Evolutionary conservation across 768 basidiomycete genomes (phyloP).

Genomic region (Kwoniella dendrophila): DNA sequence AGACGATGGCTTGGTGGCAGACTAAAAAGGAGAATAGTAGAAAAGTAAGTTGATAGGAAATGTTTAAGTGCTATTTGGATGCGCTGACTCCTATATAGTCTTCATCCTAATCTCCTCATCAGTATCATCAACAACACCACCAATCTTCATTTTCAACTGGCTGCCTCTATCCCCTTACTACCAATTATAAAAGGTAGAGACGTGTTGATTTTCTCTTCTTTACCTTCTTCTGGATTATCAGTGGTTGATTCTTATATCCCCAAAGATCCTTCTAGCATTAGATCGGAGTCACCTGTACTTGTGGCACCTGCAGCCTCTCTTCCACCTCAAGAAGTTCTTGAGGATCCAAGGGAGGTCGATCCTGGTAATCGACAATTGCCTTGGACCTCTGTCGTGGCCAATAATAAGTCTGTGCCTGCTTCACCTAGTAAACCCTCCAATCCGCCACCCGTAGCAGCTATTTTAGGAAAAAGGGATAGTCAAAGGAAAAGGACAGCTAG

Average conservation of each 20-base stretch:
- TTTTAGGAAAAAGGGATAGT: not conserved
- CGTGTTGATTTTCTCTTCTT: constrained; percentile 43
- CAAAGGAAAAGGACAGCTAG: not conserved
- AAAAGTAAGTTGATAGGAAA: constrained; percentile 14
- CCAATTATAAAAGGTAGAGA: constrained; percentile 40
- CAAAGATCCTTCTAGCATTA: not conserved
- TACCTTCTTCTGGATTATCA: constrained; percentile 36
- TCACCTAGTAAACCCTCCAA: not conserved
- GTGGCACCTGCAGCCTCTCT: constrained; percentile 14
- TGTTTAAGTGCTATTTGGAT: not conserved
- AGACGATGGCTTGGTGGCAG: constrained; percentile 37
- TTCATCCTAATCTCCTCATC: constrained; percentile 38
- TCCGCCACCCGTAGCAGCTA: not conserved
- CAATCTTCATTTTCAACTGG: constrained; percentile 36
- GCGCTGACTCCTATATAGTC: constrained; percentile 16
- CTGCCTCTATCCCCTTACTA: constrained; percentile 38
- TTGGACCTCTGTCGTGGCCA: constrained; percentile 14
- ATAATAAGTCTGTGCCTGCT: not conserved
- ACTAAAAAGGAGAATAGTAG: constrained; percentile 28
- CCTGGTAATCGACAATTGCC: constrained; percentile 17
- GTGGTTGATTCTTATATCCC: constrained; percentile 30
- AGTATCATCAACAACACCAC: constrained; percentile 34
- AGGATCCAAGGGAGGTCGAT: constrained; percentile 17
- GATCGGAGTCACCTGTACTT: constrained; percentile 16
- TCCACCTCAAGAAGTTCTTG: constrained; percentile 6